Base-by-base conservation (phyloP, 441 rosid species). In the Bruguiera hainesii region DNA sequence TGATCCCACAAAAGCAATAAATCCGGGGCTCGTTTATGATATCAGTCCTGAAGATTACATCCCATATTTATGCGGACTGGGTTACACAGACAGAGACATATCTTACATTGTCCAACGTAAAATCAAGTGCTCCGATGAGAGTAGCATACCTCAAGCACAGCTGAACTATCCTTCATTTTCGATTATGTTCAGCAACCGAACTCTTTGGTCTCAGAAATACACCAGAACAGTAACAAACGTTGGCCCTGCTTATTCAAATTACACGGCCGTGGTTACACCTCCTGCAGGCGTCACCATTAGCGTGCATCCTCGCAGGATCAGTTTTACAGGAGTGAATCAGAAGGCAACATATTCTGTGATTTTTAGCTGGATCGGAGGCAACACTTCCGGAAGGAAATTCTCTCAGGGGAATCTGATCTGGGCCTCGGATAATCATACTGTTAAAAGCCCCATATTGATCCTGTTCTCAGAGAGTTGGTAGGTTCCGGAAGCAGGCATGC, bases 91-190 rank as follows among this genome's bases (percentile, higher is more conserved):
- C 62, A 56, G 42, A 13, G 29, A 50, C 9, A 28, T n/a, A 63
- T 86, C 7, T n/a, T 51, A 51, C 56, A n/a, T 20, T n/a, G 78
- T 58, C 6, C 73, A 73, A 7, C 66, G 46, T 20, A 48, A 46
- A 6, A 75, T 78, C 16, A 11, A 63, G 4, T 82, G 82, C 61
- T 70, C 82, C 4, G 46, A 52, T 10, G 57, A 28, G 28, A 1
- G 75, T 9, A 74, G 50, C 50, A 81, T 82, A 57, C 67, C 75
- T 49, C 83, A 82, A 46, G 69, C 85, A 21, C 81, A 80, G 37
- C 81, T 83, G 20, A 83, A 86, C 56, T 79, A 86, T 30, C 85
- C 86, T 58, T 80, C 90, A 1, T 86, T 84, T 63, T 80, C 83
- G 9, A 60, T 83, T 29, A 21, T 5, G 18, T 46, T 81, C 29